A percentile compares a stretch with the other conserved stretches of the same genome.
Conservation (phyloP, 1,139 yeast genomes). For the Blastobotrys serpentis region DNA sequence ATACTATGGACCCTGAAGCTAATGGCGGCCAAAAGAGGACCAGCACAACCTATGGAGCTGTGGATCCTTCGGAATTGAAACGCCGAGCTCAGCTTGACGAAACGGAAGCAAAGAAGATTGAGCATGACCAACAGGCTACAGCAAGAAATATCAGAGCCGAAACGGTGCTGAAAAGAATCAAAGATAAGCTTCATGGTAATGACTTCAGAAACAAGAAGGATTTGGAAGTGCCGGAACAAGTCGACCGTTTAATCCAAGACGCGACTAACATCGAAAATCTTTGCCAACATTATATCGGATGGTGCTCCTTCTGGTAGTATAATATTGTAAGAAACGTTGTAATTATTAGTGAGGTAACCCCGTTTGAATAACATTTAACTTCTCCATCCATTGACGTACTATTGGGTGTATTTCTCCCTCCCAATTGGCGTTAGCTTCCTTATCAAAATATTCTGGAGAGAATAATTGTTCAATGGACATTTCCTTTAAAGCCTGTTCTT, state of each 20-base stretch:
- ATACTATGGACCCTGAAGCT: constrained; percentile 42
- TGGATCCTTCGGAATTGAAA: constrained; percentile 59
- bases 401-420: constrained; percentile 39
- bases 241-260: constrained; percentile 88
- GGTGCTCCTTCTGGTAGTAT: constrained; percentile 95
- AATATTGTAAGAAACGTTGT: not conserved
- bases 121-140: constrained; percentile 58
- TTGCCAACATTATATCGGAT: constrained; percentile 96
- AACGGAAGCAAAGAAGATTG: constrained; percentile 68
- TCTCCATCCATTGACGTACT: constrained; percentile 41
- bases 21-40: constrained; percentile 10
- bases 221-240: constrained; percentile 84
- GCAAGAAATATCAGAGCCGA: constrained; percentile 90
- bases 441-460: constrained; percentile 50
- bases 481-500: constrained; percentile 47
- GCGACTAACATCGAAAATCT: constrained; percentile 95
- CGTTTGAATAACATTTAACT: constrained; percentile 4
- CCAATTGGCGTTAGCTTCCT: constrained; percentile 42
- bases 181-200: constrained; percentile 90
- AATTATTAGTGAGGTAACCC: not conserved
- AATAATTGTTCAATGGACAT: constrained; percentile 53
- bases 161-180: constrained; percentile 82
- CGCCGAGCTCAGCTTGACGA: constrained; percentile 75
- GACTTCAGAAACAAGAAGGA: constrained; percentile 75
- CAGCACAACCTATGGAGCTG: constrained; percentile 14